phyloP scores from a whole-genome alignment of 345 rosid genomes.

The Triadica sebifera region DNA sequence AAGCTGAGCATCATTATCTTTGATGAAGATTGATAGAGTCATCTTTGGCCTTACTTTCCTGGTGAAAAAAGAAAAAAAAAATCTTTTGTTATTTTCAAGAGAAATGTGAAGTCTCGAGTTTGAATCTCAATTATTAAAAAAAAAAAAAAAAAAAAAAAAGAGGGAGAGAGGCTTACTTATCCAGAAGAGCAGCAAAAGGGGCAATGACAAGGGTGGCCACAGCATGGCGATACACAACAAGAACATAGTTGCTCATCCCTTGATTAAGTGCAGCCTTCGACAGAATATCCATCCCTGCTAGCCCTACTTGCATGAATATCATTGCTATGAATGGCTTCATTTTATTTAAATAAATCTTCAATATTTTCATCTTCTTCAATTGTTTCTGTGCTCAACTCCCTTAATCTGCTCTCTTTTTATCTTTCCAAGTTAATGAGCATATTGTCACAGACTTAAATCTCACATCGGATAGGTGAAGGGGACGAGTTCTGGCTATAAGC shows the following conservation, averaged over 20 bases:
- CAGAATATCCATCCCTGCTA: conserved; percentile 84
- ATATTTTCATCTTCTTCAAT: background rate
- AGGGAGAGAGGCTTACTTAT: conserved; percentile 40
- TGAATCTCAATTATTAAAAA: too few relatives aligned
- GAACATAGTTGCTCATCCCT: conserved; percentile 85
- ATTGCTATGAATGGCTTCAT: conserved; percentile 63
- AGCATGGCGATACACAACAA: conserved; percentile 84
- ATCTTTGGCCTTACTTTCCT: conserved; percentile 77
- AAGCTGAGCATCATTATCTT: conserved; percentile 57
- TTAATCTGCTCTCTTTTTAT: background rate
- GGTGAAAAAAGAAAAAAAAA: conserved; percentile 17
- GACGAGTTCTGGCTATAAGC: too few relatives aligned
- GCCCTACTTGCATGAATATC: conserved; percentile 73
- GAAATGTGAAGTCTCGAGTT: too few relatives aligned
- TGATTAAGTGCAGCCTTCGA: conserved; percentile 70
- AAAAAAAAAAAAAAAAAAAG: too few relatives aligned
- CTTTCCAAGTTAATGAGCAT: background rate
- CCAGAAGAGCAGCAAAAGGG: conserved; percentile 70
- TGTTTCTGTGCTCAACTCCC: background rate
- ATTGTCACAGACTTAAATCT: too few relatives aligned
- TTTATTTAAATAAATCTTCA: conserved; percentile 25
- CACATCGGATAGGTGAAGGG: too few relatives aligned
- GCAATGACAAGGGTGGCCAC: conserved; percentile 71
- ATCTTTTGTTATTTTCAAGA: too few relatives aligned
- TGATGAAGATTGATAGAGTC: conserved; percentile 64